Evolutionary conservation across 768 basidiomycete genomes (phyloP), one percentile per base, ranked within the genome.

Genomic region (Myochromella boudieri): DNA sequence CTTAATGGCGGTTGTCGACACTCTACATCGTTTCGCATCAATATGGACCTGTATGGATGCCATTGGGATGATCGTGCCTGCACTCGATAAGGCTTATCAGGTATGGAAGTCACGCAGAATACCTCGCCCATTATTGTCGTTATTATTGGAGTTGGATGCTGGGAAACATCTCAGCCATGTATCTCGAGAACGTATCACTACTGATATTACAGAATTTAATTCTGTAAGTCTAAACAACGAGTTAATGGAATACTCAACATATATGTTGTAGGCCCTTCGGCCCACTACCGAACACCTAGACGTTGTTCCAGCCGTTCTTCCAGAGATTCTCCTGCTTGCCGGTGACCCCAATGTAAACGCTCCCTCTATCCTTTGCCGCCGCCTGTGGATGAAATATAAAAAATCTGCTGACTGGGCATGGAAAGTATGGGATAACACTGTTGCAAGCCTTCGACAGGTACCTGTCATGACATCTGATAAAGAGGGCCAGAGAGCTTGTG

Each of bases 351-450:
- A 76, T 40, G 68, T 69, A 0, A 81, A 84, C 47, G 86, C 82
- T 4, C 77, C 86, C 2, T 82, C 82, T 1, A 75, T 77, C 37
- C 78, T 92, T 17, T 89, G 88, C 0, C 86, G 85, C 54, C 77
- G 77, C 37, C 69, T 92, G 11, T 92, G 90, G 90, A 86, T 87
- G 64, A 86, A 87, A 59, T 91, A 91, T 55, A 81, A 85, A 33
- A 80, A 78, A 12, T 79, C 87, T 0, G 57, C 65, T 11, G 79
- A 88, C 55, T 91, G 89, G 87, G 87, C 78, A 1, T 85, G 81
- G 81, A 85, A 84, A 55, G 85, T 86, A 15, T 91, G 89, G 89
- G 87, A 91, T 60, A 91, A 87, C 56, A 81, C 84, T 1, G 73
- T 92, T 34, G 80, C 85, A 5, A 84, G 83, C 42, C 69, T 92